A percentile compares a stretch with the other conserved stretches of the same genome.
phyloP scores from a whole-genome alignment of 1,139 yeast genomes.

The Meyerozyma athensensis region DNA sequence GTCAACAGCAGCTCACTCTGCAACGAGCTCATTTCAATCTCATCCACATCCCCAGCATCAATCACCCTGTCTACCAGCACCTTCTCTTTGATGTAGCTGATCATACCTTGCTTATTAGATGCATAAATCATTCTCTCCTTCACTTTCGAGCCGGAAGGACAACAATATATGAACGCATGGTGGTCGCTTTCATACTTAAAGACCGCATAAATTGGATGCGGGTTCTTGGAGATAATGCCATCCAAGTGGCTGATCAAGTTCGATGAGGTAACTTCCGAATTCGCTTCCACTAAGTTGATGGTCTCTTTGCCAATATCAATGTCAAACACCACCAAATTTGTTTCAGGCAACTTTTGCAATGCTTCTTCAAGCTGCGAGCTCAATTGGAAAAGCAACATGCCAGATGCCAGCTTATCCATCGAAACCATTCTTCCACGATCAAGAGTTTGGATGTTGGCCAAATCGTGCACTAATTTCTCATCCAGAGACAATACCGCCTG shows the following conservation, averaged over 20 bases:
- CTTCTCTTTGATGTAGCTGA: constrained; percentile 40
- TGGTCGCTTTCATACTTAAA: constrained; percentile 32
- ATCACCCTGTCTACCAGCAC: constrained; percentile 34
- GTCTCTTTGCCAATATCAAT: constrained; percentile 28
- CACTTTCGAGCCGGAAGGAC: constrained; percentile 88
- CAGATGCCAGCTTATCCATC: constrained; percentile 20
- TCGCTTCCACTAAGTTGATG: constrained; percentile 17
- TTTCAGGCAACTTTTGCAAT: constrained; percentile 17
- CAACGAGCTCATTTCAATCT: constrained; percentile 45
- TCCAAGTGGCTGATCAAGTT: neutral
- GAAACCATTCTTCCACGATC: constrained; percentile 32
- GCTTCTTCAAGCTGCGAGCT: constrained; percentile 20
- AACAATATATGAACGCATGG: constrained; percentile 67
- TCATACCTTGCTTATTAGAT: constrained; percentile 67
- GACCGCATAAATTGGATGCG: constrained; percentile 53
- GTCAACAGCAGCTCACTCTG: constrained; percentile 11
- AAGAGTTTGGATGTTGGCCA: constrained; percentile 35
- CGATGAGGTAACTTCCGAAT: neutral
- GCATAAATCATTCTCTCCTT: constrained; percentile 93
- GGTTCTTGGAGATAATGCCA: neutral
- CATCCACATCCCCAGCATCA: constrained; percentile 69
- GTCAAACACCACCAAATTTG: constrained; percentile 25
- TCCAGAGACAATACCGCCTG: constrained; percentile 53
- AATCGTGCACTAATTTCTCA: constrained; percentile 48
- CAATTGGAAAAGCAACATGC: constrained; percentile 26